phyloP scores from a whole-genome alignment of 352 stramenopile genomes.

The Elongisporangium anandrum region DNA sequence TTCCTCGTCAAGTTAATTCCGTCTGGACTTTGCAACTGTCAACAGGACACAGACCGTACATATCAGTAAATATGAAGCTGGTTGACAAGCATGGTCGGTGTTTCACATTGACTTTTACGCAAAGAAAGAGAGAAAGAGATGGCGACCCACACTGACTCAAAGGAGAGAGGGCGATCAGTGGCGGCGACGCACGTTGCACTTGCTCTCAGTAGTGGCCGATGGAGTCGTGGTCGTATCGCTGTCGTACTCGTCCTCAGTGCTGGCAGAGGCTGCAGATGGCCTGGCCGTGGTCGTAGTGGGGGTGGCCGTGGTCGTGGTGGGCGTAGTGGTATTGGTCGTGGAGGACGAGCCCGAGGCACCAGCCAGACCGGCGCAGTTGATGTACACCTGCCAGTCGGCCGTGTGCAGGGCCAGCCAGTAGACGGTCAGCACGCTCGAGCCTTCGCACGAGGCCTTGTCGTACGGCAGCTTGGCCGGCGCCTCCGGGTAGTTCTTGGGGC shows the following conservation, averaged over 20 bases:
- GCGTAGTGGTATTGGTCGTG: background rate
- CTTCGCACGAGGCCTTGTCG: slow-evolving; percentile 20
- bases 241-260: slow-evolving; percentile 1
- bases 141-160: background rate
- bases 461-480: slow-evolving; percentile 17
- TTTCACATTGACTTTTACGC: slow-evolving; percentile 2
- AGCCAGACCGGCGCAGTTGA: slow-evolving; percentile 19
- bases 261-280: slow-evolving; percentile 6
- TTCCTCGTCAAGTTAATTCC: slow-evolving; percentile 2
- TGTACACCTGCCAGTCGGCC: slow-evolving; percentile 25
- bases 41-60: slow-evolving; percentile 15
- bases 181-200: slow-evolving; percentile 28
- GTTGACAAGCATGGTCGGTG: too few relatives aligned
- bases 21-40: slow-evolving; percentile 6
- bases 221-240: too few relatives aligned
- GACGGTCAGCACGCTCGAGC: slow-evolving; percentile 16
- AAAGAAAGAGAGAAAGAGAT: slow-evolving; percentile 4
- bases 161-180: slow-evolving; percentile 1
- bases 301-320: background rate
- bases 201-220: slow-evolving; percentile 9
- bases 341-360: too few relatives aligned
- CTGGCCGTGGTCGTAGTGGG: background rate
- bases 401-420: slow-evolving; percentile 30
- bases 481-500: slow-evolving; percentile 11
- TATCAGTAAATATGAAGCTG: too few relatives aligned